phyloP scores from a whole-genome alignment of 2,329 filamentous ascomycete genomes.

The Capronia americana region DNA sequence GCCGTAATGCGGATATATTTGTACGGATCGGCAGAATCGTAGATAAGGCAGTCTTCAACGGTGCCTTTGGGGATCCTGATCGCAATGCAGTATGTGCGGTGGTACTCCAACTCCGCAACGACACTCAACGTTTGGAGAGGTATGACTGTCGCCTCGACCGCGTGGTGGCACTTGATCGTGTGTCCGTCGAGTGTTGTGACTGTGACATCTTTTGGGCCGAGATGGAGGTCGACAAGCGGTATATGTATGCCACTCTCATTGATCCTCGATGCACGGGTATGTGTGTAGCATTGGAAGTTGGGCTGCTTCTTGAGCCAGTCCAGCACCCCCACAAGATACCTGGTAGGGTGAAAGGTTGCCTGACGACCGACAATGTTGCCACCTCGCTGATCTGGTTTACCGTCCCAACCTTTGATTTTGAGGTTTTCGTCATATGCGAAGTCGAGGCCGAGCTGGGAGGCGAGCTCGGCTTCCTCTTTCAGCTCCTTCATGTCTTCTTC shows the following conservation, averaged over 20 bases:
- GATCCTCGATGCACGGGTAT: conserved; percentile 57
- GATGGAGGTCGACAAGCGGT: conserved; percentile 43
- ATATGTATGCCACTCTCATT: conserved; percentile 58
- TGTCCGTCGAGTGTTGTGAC: conserved; percentile 56
- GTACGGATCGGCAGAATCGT: conserved; percentile 62
- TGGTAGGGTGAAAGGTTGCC: conserved; percentile 64
- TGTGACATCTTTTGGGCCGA: conserved; percentile 55
- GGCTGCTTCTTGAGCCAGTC: conserved; percentile 58
- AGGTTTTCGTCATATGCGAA: conserved; percentile 51
- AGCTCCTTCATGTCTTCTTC: conserved; percentile 55
- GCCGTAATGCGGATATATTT: conserved; percentile 62
- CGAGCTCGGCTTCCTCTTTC: conserved; percentile 54
- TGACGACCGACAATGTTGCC: conserved; percentile 57
- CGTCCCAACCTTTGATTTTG: conserved; percentile 60
- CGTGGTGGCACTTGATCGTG: conserved; percentile 56
- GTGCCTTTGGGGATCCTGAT: conserved; percentile 59
- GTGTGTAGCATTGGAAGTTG: conserved; percentile 61
- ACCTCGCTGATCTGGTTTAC: conserved; percentile 58
- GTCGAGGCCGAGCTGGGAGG: conserved; percentile 53
- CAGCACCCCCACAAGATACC: conserved; percentile 61
- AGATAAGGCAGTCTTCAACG: conserved; percentile 62
- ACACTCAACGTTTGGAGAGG: conserved; percentile 63
- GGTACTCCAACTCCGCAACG: conserved; percentile 60
- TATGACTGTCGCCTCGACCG: conserved; percentile 62
- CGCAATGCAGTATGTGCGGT: conserved; percentile 64